Evolutionary conservation across 2,329 filamentous ascomycete genomes (phyloP).

Genomic region (Cladorrhinum sp.): DNA sequence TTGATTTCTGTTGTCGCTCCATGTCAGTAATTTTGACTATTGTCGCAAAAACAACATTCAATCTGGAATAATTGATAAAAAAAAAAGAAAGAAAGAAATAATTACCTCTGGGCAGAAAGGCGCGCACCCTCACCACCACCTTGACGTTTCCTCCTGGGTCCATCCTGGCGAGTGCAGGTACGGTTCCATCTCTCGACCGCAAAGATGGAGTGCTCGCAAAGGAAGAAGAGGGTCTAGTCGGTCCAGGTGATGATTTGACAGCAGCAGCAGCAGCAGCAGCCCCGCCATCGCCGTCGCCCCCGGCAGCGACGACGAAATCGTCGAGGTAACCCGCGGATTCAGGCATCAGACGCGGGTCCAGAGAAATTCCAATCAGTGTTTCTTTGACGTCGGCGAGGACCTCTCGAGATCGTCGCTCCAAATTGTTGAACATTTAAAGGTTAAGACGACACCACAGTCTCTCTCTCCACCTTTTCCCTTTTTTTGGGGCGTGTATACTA

Average conservation of each 20-base stretch:
- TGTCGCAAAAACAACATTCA: too few relatives aligned
- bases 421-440: constrained; percentile 27
- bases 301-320: constrained; percentile 31
- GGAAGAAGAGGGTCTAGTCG: constrained; percentile 49
- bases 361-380: constrained; percentile 40
- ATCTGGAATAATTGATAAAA: too few relatives aligned
- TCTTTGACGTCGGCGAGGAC: constrained; percentile 39
- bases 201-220: constrained; percentile 77
- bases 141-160: constrained; percentile 72
- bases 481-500: too few relatives aligned
- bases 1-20: constrained; percentile 63
- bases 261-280: not conserved
- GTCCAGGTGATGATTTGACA: not conserved
- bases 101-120: constrained; percentile 73
- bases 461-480: too few relatives aligned
- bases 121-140: constrained; percentile 77
- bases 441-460: too few relatives aligned
- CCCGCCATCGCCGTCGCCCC: not conserved
- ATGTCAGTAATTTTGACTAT: constrained; percentile 5
- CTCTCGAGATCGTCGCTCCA: constrained; percentile 37
- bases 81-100: constrained; percentile 19
- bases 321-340: constrained; percentile 19
- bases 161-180: constrained; percentile 54
- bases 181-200: constrained; percentile 67
- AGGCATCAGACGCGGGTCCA: constrained; percentile 37